Base-by-base conservation (phyloP, 208 protist genomes). In the Angomonas desouzai region DNA sequence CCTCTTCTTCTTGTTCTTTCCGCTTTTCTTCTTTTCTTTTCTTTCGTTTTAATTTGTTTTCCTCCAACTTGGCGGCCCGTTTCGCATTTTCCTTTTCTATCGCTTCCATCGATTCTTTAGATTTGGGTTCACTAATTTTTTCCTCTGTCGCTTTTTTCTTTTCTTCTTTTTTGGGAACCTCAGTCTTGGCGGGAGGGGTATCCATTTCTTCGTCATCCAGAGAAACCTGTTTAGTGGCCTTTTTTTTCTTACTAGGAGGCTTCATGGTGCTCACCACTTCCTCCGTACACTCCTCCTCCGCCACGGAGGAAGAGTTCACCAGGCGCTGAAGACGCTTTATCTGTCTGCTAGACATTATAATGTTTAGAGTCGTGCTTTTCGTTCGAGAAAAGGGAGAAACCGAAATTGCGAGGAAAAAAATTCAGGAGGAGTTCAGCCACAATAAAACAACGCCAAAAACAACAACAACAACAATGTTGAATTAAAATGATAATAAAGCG, bases 271-370 rank as follows among this genome's bases (percentile, higher is more conserved):
- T 43, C 0, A 68, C 55, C n/a, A 48, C 29, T 11, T 68, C 51
- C 33, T 68, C 68, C 10, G 70, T 66, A 40, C 69, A 66, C 49
- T 78, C 70, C 13, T 47, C 78, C 56, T 93, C 87, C n/a, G 79
- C 78, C 10, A 69, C 85, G 27, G 83, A 89, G 28, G 81, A 83
- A 53, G 84, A 58, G 48, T 77, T 76, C 66, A 93, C 83, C 32
- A 95, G 60, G 22, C 86, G 75, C 66, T 93, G 79, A 64, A 95
- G 62, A 0, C 86, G 75, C 11, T 85, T 79, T 55, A 95, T 75
- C 48, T 95, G 89, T 13, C 86, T 78, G 25, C 72, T 77, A 30
- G 89, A 95, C 89, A 95, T 95, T 45, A 27, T 38, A 45, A 33
- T 60, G 51, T 10, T 18, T n/a, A n/a, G 23, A 34, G 0, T 27